phyloP scores from a whole-genome alignment of 352 stramenopile genomes.

The Pythium biforme region DNA sequence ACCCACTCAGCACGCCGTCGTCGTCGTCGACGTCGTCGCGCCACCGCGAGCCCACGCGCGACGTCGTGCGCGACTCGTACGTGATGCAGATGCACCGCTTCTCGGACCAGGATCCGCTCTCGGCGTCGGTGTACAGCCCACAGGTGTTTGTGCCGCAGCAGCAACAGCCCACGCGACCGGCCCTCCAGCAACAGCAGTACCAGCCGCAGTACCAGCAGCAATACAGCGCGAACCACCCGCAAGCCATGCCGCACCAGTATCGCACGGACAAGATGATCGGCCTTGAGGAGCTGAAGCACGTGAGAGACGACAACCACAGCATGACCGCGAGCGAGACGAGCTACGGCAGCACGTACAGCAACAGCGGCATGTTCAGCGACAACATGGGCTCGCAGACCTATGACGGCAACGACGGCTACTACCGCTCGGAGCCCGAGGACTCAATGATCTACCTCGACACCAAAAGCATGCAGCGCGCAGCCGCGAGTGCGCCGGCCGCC shows the following conservation, averaged over 20 bases:
- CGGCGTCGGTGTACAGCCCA: conserved; percentile 10
- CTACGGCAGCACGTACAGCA: conserved; percentile 22
- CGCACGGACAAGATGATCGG: conserved; percentile 4
- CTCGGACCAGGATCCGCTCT: conserved; percentile 12
- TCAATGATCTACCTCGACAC: conserved; percentile 26
- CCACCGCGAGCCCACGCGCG: conserved; percentile 23
- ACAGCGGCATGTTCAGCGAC: conserved; percentile 15
- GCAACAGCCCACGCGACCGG: neutral
- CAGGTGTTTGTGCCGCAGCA: neutral
- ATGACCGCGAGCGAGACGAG: conserved; percentile 21
- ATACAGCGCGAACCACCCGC: conserved; percentile 2
- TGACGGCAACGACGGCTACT: conserved; percentile 9
- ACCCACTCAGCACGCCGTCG: conserved; percentile 16
- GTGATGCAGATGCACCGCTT: neutral
- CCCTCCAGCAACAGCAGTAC: conserved; percentile 1
- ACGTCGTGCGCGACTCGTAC: conserved; percentile 19
- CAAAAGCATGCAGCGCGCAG: conserved; percentile 20
- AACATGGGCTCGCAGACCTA: conserved; percentile 5
- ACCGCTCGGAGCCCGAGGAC: conserved; percentile 11
- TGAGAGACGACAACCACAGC: conserved; percentile 21
- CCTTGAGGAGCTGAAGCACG: conserved; percentile 17
- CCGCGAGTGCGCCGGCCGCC: neutral
- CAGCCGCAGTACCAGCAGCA: neutral
- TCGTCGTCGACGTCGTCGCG: conserved; percentile 28
- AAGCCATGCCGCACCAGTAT: neutral